Percentiles rank a stretch among this genome's conserved stretches.
These are phyloP conservation scores for Lagerstroemia speciosa DNA, from an alignment of 345 rosid species.

Conservation along the genomic window DNA sequence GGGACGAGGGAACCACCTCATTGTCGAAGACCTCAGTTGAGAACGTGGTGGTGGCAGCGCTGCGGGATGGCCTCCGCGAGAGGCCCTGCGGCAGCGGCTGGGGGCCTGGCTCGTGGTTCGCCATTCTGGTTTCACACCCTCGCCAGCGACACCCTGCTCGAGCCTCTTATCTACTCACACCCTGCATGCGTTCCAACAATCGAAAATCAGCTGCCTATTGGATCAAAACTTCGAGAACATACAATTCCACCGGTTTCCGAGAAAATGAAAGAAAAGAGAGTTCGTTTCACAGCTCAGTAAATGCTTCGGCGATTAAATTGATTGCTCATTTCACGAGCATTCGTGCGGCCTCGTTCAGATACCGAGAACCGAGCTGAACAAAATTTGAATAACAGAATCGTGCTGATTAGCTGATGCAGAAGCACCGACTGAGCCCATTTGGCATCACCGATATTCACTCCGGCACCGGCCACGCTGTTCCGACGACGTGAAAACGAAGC, in stretches of 20 bases:
- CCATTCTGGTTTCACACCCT: constrained; percentile 4
- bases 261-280: background rate
- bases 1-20: constrained; percentile 89
- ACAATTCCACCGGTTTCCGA: no score
- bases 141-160: constrained; percentile 3
- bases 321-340: background rate
- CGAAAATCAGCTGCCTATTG: background rate
- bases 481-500: background rate
- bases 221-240: background rate
- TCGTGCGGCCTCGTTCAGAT: background rate
- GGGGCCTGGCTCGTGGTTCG: constrained; percentile 15
- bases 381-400: background rate
- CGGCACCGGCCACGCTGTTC: background rate
- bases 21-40: constrained; percentile 91
- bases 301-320: background rate
- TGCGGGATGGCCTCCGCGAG: constrained; percentile 75
- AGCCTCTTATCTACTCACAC: constrained; percentile 5
- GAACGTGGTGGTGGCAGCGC: constrained; percentile 81
- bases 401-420: background rate
- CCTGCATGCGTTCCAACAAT: background rate
- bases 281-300: background rate
- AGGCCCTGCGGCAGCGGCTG: no score
- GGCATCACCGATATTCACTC: background rate
- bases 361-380: background rate
- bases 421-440: background rate